Evolutionary conservation across 768 basidiomycete genomes (phyloP).

Genomic region (Cubamyces lactineus): DNA sequence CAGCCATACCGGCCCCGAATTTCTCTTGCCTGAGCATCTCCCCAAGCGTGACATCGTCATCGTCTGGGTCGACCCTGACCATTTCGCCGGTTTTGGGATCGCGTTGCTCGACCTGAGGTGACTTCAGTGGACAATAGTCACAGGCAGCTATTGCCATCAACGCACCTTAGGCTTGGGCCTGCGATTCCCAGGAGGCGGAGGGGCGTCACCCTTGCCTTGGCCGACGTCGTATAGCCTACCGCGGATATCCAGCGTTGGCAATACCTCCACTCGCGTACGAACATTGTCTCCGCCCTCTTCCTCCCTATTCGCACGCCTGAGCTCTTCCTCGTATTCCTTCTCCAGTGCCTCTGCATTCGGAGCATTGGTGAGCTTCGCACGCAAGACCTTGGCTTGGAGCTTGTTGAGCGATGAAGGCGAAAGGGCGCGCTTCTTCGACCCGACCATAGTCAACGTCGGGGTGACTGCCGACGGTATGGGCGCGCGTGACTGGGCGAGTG

Average conservation of each 20-base stretch:
- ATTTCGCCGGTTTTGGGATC: constrained; percentile 91
- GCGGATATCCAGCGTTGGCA: constrained; percentile 85
- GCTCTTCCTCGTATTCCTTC: constrained; percentile 80
- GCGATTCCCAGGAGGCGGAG: constrained; percentile 64
- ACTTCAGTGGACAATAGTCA: background rate
- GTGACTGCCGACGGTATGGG: constrained; percentile 93
- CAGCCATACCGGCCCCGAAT: constrained; percentile 85
- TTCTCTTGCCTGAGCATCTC: constrained; percentile 94
- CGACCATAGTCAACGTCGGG: constrained; percentile 46
- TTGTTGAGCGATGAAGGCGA: constrained; percentile 86
- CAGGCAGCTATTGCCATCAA: background rate
- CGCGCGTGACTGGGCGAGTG: constrained; percentile 60
- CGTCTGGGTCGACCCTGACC: constrained; percentile 87
- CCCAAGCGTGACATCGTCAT: constrained; percentile 82
- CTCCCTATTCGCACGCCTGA: constrained; percentile 45
- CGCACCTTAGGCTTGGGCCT: constrained; percentile 75
- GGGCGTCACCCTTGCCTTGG: constrained; percentile 63
- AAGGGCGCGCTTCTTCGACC: constrained; percentile 48
- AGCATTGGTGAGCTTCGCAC: constrained; percentile 86
- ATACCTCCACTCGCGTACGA: constrained; percentile 71
- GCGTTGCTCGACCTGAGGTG: constrained; percentile 76
- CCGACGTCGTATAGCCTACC: constrained; percentile 94
- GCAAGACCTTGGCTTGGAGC: constrained; percentile 89
- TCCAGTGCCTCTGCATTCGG: constrained; percentile 79
- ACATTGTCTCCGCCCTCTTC: constrained; percentile 45